Percentiles rank a stretch among this genome's conserved stretches.
Evolutionary conservation across 345 rosid species (phyloP).

Genomic region (Arabis hirsuta): DNA sequence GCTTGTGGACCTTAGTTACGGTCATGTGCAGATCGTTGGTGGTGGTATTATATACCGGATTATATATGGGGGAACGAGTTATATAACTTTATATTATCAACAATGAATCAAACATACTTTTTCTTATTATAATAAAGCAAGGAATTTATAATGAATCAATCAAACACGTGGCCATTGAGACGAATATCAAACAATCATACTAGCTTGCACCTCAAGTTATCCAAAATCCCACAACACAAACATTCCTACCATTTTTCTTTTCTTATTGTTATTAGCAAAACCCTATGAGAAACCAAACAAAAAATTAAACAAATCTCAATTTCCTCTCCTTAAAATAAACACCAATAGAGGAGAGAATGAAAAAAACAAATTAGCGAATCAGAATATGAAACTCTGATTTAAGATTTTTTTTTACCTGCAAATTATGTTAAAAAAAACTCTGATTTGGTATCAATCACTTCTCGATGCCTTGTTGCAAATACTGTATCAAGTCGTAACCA

Average conservation of each 20-base stretch:
- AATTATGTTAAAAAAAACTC: background rate
- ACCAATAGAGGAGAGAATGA: background rate
- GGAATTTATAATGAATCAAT: no score
- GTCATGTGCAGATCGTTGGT: no score
- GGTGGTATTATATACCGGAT: no score
- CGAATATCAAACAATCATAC: no score
- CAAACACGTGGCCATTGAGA: no score
- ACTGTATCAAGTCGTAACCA: constrained; percentile 93
- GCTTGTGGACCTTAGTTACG: no score
- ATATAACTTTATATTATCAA: no score
- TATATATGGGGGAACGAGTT: no score
- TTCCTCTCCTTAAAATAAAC: constrained; percentile 11
- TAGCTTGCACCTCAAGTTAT: background rate
- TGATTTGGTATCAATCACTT: constrained; percentile 49
- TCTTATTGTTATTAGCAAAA: constrained; percentile 21
- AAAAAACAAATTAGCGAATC: background rate
- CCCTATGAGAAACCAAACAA: constrained; percentile 15
- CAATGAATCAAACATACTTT: no score
- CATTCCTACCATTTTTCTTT: background rate
- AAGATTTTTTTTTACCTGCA: constrained; percentile 30
- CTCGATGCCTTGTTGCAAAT: constrained; percentile 96
- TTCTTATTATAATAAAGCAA: no score
- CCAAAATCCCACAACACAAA: constrained; percentile 25
- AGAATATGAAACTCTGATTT: no score
- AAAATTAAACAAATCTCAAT: background rate